Base-by-base conservation (phyloP, 2,329 filamentous ascomycete genomes). In the Coleophoma eucalyptorum region DNA sequence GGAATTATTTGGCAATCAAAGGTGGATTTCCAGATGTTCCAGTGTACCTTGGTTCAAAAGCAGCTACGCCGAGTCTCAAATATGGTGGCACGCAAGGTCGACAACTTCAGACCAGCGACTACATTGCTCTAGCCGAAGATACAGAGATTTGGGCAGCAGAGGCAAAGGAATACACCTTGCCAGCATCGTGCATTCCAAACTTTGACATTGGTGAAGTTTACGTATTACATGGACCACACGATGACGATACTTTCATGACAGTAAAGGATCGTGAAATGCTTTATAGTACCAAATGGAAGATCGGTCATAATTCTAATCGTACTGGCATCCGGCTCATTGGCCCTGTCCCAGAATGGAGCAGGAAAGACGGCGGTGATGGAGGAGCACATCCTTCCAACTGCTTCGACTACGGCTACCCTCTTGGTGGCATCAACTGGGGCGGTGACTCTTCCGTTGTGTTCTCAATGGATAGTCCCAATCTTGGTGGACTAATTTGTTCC, bases 391-490 rank as follows among this genome's bases (percentile, higher is more conserved):
- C 83, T 0, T 76, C 72, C 33, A 83, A 84, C 54, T 58, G 80
- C 15, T 73, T 80, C 19, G 78, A 81, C 54, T 82, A 84, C 55
- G 80, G 81, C 2, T 86, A 84, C 60, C 77, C 78, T 1, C 50
- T 46, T 20, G 80, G 80, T 0, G 74, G 75, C 0, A 58, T 84
- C 21, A 84, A 83, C 55, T 86, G 77, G 75, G 83, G 79, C 0
- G 81, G 81, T 4, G 80, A 84, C 51, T 78, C 80, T 34, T 75
- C 79, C 2, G 78, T 78, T n/a, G 76, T 85, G 16, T 82, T 85
- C 45, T 74, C 79, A 0, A 69, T 78, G 5, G 81, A 85, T 58
- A 74, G 74, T 46, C 82, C 81, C 0, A 80, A 83, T 55, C 75
- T 84, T 51, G 81, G 82, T 6, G 81, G 81, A 0, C 83, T 85